Base-by-base conservation (phyloP, 768 basidiomycete species). In the Tricholoma hemisulphureum region DNA sequence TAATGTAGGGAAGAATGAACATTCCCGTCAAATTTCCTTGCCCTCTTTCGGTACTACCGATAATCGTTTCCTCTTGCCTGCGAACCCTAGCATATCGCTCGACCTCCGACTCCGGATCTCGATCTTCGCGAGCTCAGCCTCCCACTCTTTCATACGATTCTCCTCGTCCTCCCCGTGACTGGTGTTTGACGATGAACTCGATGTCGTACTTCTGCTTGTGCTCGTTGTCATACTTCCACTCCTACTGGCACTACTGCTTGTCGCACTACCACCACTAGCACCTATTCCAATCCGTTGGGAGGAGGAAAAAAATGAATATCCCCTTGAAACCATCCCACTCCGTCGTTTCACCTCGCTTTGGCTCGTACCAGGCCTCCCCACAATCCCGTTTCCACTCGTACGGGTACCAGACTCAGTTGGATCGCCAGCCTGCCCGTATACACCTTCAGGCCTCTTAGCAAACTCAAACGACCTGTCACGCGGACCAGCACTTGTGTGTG, bases 401-500 rank as follows among this genome's bases (percentile, higher is more conserved):
- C 11, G 55, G 24, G 48, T 32, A 21, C 59, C 55, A n/a, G 58
- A 60, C 14, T 31, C 49, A 50, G 51, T 35, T 35, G 51, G 51
- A 58, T 61, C 43, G 37, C 18, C 23, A 29, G 9, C 53, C 24
- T 21, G 35, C 7, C 26, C 28, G 13, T 53, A 53, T 26, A 24
- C 23, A 6, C 4, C 26, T 16, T 41, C 26, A 11, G 37, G 26
- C 20, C 37, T 43, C 26, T 39, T 43, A 13, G 64, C 66, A 59
- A 73, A 73, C 52, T 69, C 71, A 51, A 69, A 68, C 28, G 77
- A 68, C 67, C 77, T 79, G 65, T 89, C 88, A 58, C 85, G 75
- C 24, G 83, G 85, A 11, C 88, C 88, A n/a, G 86, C 87, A 58
- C 85, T 87, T 21, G 88, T 90, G 66, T 91, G 88, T 31, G 88